A percentile compares a stretch with the other conserved stretches of the same genome.
These are phyloP conservation scores for Scytalidium sp. DNA, from an alignment of 2,329 filamentous ascomycete genomes.

Conservation along the genomic window DNA sequence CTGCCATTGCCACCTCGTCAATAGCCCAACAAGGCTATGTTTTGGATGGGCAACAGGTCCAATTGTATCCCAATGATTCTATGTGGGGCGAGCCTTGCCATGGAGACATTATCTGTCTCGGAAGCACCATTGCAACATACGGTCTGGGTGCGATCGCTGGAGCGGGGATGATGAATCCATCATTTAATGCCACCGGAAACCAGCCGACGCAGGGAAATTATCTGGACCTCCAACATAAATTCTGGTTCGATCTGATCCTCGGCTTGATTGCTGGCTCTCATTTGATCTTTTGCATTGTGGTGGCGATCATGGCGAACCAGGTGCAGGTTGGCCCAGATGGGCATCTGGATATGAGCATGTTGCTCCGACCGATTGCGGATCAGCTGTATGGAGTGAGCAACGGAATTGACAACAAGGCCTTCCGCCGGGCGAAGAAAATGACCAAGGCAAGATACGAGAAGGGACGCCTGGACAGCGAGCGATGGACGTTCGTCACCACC, in stretches of 20 bases:
- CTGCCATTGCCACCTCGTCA: slow-evolving; percentile 30
- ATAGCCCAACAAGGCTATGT: slow-evolving; percentile 40
- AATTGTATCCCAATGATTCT: slow-evolving; percentile 40
- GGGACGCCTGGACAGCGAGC: slow-evolving; percentile 8
- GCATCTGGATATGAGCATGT: slow-evolving; percentile 20
- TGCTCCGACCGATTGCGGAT: slow-evolving; percentile 26
- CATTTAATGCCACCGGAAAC: slow-evolving; percentile 3
- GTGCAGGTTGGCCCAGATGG: slow-evolving; percentile 22
- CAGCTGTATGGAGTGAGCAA: slow-evolving; percentile 18
- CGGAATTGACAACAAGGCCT: slow-evolving; percentile 17
- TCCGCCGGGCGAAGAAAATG: slow-evolving; percentile 18
- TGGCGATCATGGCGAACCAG: slow-evolving; percentile 21
- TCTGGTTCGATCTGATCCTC: slow-evolving; percentile 40
- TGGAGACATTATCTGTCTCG: slow-evolving; percentile 33
- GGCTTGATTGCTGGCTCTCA: slow-evolving; percentile 18
- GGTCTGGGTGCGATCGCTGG: slow-evolving; percentile 27
- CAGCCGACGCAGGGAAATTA: slow-evolving; percentile 15
- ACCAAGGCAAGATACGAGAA: slow-evolving; percentile 22
- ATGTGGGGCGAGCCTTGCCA: slow-evolving; percentile 31
- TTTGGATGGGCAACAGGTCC: slow-evolving; percentile 24
- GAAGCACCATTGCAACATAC: slow-evolving; percentile 32
- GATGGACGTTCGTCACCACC: slow-evolving; percentile 15
- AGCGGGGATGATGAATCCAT: slow-evolving; percentile 17
- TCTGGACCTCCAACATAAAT: slow-evolving; percentile 37
- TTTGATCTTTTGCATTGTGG: slow-evolving; percentile 18